A percentile compares a stretch with the other conserved stretches of the same genome.
Conservation (phyloP, 148 eudicot genomes). For the Spergularia bocconei region DNA sequence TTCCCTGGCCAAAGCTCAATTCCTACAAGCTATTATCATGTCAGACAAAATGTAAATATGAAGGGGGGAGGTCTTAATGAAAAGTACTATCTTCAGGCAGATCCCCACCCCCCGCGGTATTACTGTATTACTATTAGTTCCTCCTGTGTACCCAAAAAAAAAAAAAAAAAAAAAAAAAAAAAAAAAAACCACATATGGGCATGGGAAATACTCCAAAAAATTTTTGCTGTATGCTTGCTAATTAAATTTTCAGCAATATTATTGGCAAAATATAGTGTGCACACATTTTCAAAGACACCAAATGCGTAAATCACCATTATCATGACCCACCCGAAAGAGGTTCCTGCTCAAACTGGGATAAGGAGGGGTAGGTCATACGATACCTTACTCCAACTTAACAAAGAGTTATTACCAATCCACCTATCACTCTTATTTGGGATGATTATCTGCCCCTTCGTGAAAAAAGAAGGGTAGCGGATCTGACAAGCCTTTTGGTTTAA, state of each 20-base stretch:
- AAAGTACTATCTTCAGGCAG: neutral
- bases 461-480: neutral
- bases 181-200: no score
- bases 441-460: neutral
- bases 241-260: neutral
- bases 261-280: neutral
- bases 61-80: neutral
- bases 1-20: conserved; percentile 82
- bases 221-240: neutral
- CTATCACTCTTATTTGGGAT: neutral
- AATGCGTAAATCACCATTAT: neutral
- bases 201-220: neutral
- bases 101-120: neutral
- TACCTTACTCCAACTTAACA: neutral
- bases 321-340: neutral
- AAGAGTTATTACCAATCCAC: neutral
- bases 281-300: neutral
- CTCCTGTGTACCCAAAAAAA: no score
- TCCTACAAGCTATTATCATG: conserved; percentile 37
- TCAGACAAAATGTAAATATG: neutral
- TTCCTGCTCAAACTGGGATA: neutral
- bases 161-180: no score
- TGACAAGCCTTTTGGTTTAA: neutral
- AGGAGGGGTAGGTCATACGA: neutral
- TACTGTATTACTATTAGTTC: no score